Evolutionary conservation across 2,329 filamentous ascomycete genomes (phyloP).

Genomic region (Alternaria infectoria): DNA sequence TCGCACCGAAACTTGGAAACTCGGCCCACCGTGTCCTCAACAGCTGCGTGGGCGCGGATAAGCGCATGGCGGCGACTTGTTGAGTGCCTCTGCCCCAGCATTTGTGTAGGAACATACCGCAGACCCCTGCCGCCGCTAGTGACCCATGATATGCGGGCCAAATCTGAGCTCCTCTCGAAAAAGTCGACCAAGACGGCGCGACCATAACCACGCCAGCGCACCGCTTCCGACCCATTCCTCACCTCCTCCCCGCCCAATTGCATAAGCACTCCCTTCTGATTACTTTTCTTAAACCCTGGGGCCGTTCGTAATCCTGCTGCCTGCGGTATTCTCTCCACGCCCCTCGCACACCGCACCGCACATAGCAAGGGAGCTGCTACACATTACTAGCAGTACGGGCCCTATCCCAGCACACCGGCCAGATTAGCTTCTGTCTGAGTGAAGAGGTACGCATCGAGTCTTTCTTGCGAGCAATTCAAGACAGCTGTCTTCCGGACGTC

Average conservation of each 20-base stretch:
- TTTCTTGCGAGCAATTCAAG: constrained; percentile 20
- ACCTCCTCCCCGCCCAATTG: constrained; percentile 27
- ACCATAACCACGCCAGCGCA: constrained; percentile 31
- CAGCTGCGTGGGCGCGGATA: constrained; percentile 12
- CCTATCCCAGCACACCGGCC: constrained; percentile 39
- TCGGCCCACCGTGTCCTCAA: constrained; percentile 16
- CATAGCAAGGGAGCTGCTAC: constrained; percentile 43
- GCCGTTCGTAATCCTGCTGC: constrained; percentile 19
- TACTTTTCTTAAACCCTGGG: constrained; percentile 18
- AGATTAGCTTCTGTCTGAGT: constrained; percentile 46
- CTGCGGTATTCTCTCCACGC: constrained; percentile 12
- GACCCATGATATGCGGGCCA: constrained; percentile 15
- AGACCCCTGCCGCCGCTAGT: constrained; percentile 23
- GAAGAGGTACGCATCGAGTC: constrained; percentile 26
- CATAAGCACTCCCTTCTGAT: constrained; percentile 17
- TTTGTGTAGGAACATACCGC: constrained; percentile 5
- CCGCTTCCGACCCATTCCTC: constrained; percentile 26
- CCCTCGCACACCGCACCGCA: constrained; percentile 19
- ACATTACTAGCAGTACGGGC: constrained; percentile 36
- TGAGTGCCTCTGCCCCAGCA: constrained; percentile 11
- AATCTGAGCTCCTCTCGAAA: constrained; percentile 28
- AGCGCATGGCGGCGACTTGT: constrained; percentile 6
- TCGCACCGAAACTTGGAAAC: constrained; percentile 4
- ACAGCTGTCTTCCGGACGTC: neutral
- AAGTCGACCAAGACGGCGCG: constrained; percentile 26